Evolutionary conservation across 2,329 filamentous ascomycete species (phyloP).

Genomic region (Talaromyces sp.): DNA sequence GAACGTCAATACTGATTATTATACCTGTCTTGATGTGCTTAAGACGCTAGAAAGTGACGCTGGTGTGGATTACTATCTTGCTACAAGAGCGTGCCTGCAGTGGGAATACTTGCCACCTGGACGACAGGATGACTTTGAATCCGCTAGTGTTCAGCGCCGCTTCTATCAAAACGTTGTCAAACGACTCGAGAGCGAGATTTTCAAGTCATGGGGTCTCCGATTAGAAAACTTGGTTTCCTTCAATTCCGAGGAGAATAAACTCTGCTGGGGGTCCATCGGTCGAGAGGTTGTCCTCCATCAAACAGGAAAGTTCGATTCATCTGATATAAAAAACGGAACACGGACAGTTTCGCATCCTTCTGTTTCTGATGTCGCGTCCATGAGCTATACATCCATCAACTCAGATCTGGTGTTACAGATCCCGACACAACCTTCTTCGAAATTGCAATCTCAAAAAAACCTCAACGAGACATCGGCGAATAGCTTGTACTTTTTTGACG

Average conservation of each 20-base stretch:
- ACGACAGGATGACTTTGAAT: background rate
- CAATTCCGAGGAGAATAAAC: background rate
- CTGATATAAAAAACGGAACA: no score
- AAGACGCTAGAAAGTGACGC: background rate
- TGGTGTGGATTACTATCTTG: background rate
- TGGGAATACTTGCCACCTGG: background rate
- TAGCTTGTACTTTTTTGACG: background rate
- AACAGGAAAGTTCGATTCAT: background rate
- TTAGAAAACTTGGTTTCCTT: background rate
- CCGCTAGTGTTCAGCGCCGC: background rate
- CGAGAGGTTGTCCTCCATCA: background rate
- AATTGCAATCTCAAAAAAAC: no score
- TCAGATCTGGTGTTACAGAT: no score
- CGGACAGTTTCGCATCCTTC: no score
- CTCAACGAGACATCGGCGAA: background rate
- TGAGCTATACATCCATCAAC: no score
- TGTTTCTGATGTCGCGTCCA: no score
- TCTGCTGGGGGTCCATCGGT: background rate
- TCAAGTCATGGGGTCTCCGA: background rate
- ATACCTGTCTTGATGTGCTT: background rate
- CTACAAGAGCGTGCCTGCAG: background rate
- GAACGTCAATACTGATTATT: background rate
- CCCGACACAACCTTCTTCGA: no score
- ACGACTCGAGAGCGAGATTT: background rate
- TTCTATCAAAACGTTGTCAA: background rate